Evolutionary conservation across 2,329 filamentous ascomycete genomes (phyloP).

Genomic region (Endocalyx cinctus): DNA sequence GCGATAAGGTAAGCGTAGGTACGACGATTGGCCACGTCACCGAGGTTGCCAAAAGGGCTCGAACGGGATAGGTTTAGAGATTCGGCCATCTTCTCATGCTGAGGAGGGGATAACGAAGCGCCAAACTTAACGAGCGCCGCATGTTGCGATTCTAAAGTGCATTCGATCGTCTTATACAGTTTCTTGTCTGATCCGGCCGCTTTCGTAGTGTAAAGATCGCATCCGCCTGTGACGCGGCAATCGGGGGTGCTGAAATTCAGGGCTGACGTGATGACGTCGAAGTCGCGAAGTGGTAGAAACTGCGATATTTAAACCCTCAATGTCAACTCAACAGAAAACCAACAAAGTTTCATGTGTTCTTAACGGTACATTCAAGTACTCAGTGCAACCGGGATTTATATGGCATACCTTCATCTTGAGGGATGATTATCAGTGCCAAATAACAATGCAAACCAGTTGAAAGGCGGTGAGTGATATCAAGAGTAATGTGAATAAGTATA

Average conservation of each 20-base stretch:
- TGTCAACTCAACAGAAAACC: slow-evolving; percentile 2
- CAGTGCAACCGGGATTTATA: too few relatives aligned
- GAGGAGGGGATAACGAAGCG: slow-evolving; percentile 79
- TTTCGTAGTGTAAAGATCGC: slow-evolving; percentile 97
- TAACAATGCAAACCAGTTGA: too few relatives aligned
- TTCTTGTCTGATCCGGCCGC: slow-evolving; percentile 95
- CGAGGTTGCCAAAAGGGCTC: slow-evolving; percentile 87
- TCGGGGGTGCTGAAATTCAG: slow-evolving; percentile 95
- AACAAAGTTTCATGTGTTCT: not conserved
- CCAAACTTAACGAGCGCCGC: slow-evolving; percentile 82
- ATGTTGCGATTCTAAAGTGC: slow-evolving; percentile 86
- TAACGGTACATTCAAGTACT: slow-evolving; percentile 1
- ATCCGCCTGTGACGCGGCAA: slow-evolving; percentile 86
- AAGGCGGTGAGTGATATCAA: too few relatives aligned
- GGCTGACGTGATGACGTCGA: slow-evolving; percentile 86
- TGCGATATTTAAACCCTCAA: too few relatives aligned
- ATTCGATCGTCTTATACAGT: slow-evolving; percentile 91
- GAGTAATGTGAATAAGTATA: too few relatives aligned
- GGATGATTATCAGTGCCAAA: too few relatives aligned
- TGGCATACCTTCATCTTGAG: too few relatives aligned
- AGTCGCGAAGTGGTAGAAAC: slow-evolving; percentile 88
- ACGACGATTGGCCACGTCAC: slow-evolving; percentile 80
- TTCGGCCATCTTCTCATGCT: slow-evolving; percentile 64
- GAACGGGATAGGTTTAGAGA: slow-evolving; percentile 74
- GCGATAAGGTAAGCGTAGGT: slow-evolving; percentile 96